Base-by-base conservation (phyloP, 164 flowering plant genomes). In the Liriodendron chinense region DNA sequence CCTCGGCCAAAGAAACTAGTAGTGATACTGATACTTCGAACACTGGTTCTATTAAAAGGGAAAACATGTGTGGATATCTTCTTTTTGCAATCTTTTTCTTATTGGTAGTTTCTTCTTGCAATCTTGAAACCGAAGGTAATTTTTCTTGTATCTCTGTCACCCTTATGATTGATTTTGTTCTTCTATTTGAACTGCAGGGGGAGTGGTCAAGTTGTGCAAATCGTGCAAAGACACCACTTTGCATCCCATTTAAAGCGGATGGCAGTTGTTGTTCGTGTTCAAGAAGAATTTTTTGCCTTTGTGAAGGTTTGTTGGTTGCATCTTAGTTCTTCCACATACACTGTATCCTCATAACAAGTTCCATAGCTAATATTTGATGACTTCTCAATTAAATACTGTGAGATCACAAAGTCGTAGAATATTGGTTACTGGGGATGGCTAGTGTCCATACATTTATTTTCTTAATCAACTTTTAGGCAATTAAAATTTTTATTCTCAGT, bases 191-290 rank as follows among this genome's bases (percentile, higher is more conserved):
- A 64, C 56, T 81, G 78, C 87, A 96, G 99, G 85, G 95, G 96
- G 50, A 78, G 85, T 78, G 90, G 92, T 24, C 77, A 82, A 73
- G 82, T 91, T 65, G 99, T 94, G 78, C 98, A 94, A 80, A 96
- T 96, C 82, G 82, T 96, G 72, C 97, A 96, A 78, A 89, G 99
- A 78, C 90, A 96, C 79, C 99, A 96, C 83, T 96, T 96, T 87
- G 99, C 99, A 25, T 96, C 99, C 74, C 89, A 96, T 82, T 86
- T 96, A 65, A 96, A 96, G 77, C 85, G 99, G 75, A 96, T 96
- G 99, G 87, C 99, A 57, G 98, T 94, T 81, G 92, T 96, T 77
- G 97, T 91, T 76, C 97, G 96, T 75, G 74, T 92, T 73, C 85
- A 90, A 77, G 98, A 96, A 80, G 88, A 90, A n/a, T 94, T 89